A percentile compares a stretch with the other conserved stretches of the same genome.
These are phyloP conservation scores for Aspergillus bridgeri DNA, from an alignment of 495 filamentous ascomycete species.

Conservation along the genomic window DNA sequence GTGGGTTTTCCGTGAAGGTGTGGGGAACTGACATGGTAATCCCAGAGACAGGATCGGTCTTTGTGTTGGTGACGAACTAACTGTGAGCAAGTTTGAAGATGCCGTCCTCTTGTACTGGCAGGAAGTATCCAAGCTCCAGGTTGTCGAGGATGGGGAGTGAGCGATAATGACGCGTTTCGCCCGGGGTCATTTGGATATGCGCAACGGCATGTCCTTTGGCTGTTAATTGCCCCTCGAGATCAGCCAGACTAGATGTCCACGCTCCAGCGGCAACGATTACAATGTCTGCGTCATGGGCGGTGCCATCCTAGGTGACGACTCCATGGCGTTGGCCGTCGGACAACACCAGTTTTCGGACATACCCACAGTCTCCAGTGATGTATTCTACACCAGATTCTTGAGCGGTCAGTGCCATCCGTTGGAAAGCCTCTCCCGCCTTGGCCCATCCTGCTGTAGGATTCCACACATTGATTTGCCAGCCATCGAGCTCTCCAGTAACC, in stretches of 20 bases:
- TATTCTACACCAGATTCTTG: conserved; percentile 25
- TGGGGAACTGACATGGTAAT: conserved; percentile 20
- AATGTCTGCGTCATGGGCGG: conserved; percentile 27
- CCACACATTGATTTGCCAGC: conserved; percentile 28
- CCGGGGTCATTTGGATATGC: conserved; percentile 25
- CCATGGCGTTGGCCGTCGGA: conserved; percentile 24
- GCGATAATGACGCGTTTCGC: conserved; percentile 17
- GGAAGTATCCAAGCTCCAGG: conserved; percentile 6
- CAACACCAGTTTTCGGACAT: conserved; percentile 21
- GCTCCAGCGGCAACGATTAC: conserved; percentile 33
- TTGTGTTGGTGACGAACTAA: conserved; percentile 10
- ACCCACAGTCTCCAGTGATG: conserved; percentile 22
- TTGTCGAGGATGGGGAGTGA: conserved; percentile 9
- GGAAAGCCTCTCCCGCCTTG: conserved; percentile 21
- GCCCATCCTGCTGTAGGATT: conserved; percentile 33
- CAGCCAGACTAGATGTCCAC: conserved; percentile 31
- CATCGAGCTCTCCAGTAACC: conserved; percentile 24
- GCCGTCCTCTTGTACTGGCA: conserved; percentile 9
- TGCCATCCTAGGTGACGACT: conserved; percentile 30
- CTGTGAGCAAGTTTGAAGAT: conserved; percentile 6
- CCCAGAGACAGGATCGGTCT: conserved; percentile 3
- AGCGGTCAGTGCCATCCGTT: conserved; percentile 25
- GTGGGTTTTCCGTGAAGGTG: conserved; percentile 7
- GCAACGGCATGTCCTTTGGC: conserved; percentile 26
- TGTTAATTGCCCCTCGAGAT: conserved; percentile 28